A percentile compares a stretch with the other conserved stretches of the same genome.
Conservation (phyloP, 805 yeast species). For the Starmerella lactis-condensi region DNA sequence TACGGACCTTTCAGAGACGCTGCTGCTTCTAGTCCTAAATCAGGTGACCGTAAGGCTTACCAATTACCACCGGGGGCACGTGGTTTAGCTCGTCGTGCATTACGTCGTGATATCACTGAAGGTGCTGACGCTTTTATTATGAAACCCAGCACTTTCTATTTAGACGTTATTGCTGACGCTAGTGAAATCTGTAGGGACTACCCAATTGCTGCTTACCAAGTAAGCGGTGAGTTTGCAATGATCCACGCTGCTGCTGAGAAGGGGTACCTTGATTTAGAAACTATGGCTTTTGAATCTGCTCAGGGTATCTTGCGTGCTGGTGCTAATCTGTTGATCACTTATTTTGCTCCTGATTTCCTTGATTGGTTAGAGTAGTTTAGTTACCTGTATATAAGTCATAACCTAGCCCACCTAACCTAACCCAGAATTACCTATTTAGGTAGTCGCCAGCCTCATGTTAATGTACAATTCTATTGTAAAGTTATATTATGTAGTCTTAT, state of each 20-base stretch:
- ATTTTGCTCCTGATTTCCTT: constrained; percentile 87
- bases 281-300: constrained; percentile 65
- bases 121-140: constrained; percentile 94
- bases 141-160: constrained; percentile 87
- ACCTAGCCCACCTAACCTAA: too few species aligned
- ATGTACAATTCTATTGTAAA: too few species aligned
- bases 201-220: constrained; percentile 91
- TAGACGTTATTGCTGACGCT: constrained; percentile 82
- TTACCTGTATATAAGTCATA: too few species aligned
- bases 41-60: constrained; percentile 82
- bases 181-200: constrained; percentile 59
- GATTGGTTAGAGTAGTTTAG: constrained; percentile 68
- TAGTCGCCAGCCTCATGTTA: too few species aligned
- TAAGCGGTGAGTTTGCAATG: constrained; percentile 95
- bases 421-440: too few species aligned
- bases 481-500: too few species aligned
- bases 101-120: constrained; percentile 66
- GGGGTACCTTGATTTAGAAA: constrained; percentile 71
- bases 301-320: constrained; percentile 90
- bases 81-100: constrained; percentile 85
- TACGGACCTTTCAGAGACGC: constrained; percentile 98
- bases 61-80: constrained; percentile 86
- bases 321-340: constrained; percentile 75
- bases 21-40: constrained; percentile 75
- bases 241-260: constrained; percentile 95